These are phyloP conservation scores for Stachybotrys chlorohalonatus DNA, from an alignment of 2,329 filamentous ascomycete species.

Conservation along the genomic window DNA sequence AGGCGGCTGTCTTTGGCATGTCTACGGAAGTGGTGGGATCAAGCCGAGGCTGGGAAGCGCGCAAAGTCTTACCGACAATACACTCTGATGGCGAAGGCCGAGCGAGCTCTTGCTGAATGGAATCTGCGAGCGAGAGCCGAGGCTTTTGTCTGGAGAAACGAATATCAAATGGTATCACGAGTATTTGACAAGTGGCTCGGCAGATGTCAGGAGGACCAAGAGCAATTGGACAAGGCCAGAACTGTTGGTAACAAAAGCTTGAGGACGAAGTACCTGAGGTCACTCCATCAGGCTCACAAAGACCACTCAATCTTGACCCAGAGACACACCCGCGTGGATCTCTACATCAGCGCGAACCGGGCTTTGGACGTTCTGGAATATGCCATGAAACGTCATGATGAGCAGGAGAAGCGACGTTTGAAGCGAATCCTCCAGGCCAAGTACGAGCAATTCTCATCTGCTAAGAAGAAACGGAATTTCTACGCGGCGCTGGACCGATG, in stretches of 20 bases:
- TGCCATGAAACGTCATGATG: constrained; percentile 14
- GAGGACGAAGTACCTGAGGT: constrained; percentile 6
- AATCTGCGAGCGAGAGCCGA: constrained; percentile 21
- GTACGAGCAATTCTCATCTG: constrained; percentile 24
- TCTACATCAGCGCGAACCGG: constrained; percentile 20
- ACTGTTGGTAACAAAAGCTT: constrained; percentile 5
- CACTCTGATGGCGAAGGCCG: constrained; percentile 9
- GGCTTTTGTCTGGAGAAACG: constrained; percentile 22
- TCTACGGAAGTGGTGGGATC: constrained; percentile 21
- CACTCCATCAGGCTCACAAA: constrained; percentile 5
- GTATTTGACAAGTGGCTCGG: constrained; percentile 19
- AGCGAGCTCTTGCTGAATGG: constrained; percentile 18
- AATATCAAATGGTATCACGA: constrained; percentile 18
- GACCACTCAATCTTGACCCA: constrained; percentile 8
- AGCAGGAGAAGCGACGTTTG: constrained; percentile 16
- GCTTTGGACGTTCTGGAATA: constrained; percentile 16
- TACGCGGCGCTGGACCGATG: constrained; percentile 21
- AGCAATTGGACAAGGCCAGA: constrained; percentile 5
- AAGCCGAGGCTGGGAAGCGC: constrained; percentile 14
- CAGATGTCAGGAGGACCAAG: constrained; percentile 5
- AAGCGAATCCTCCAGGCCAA: constrained; percentile 23
- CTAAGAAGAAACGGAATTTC: constrained; percentile 21
- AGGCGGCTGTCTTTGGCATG: constrained; percentile 11
- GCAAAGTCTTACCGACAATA: constrained; percentile 13
- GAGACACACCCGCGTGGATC: constrained; percentile 15